phyloP scores from a whole-genome alignment of 2,329 filamentous ascomycete species.

The Lasiodiplodia citricola region DNA sequence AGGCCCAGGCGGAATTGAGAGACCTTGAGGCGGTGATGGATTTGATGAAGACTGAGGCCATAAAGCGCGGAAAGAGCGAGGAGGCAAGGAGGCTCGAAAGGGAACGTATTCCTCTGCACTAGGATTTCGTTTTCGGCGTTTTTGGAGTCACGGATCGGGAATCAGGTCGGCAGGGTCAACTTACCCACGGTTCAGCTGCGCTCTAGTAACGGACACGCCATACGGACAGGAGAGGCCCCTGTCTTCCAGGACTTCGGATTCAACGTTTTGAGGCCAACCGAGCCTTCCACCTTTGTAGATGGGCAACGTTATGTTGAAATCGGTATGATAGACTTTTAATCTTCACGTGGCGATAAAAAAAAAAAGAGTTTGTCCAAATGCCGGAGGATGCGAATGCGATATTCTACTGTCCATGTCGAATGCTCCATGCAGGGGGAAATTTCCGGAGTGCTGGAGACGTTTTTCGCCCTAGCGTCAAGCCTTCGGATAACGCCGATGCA shows the following conservation, averaged over 20 bases:
- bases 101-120: constrained; percentile 10
- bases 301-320: neutral
- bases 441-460: neutral
- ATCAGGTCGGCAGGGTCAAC: neutral
- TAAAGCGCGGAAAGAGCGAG: constrained; percentile 38
- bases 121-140: neutral
- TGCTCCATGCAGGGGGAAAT: constrained; percentile 5
- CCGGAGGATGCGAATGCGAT: constrained; percentile 5
- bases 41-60: constrained; percentile 37
- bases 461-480: neutral
- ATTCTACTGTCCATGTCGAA: neutral
- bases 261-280: neutral
- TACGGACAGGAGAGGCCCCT: neutral
- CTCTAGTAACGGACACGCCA: neutral
- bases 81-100: constrained; percentile 14
- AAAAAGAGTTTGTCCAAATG: too few species aligned
- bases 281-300: neutral
- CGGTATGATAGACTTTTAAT: neutral
- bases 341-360: neutral
- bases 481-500: constrained; percentile 1
- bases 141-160: neutral
- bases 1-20: constrained; percentile 34
- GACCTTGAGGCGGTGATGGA: constrained; percentile 39
- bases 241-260: neutral
- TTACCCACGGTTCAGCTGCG: neutral